Evolutionary conservation across 139 green algal genomes (phyloP).

Genomic region (Chlamydomonas schloesseri): DNA sequence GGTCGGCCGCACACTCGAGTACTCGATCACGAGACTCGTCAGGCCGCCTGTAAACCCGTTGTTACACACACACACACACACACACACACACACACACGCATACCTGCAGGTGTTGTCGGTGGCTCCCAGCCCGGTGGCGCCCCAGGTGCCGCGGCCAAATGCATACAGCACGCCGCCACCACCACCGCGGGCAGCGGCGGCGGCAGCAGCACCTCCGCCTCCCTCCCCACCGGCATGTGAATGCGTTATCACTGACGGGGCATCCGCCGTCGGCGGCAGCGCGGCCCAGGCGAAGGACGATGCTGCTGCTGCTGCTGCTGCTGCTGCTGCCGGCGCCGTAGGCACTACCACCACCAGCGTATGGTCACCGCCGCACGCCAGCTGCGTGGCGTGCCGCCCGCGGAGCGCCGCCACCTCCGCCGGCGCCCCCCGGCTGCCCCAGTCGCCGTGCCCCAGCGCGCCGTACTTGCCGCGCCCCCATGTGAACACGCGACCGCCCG

Average conservation of each 20-base stretch:
- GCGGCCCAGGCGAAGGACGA: background rate
- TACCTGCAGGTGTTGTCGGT: conserved; percentile 58
- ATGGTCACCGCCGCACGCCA: conserved; percentile 78
- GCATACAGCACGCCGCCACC: conserved; percentile 62
- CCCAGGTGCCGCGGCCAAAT: conserved; percentile 74
- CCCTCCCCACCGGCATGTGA: no score
- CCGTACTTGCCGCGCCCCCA: conserved; percentile 86
- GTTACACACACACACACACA: background rate
- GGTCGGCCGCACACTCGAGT: no score
- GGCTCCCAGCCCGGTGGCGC: conserved; percentile 74
- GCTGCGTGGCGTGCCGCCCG: conserved; percentile 40
- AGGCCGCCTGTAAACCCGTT: no score
- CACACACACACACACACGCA: background rate
- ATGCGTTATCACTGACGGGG: no score
- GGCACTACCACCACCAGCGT: conserved; percentile 64
- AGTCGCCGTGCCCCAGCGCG: conserved; percentile 75
- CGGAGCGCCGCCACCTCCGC: conserved; percentile 54
- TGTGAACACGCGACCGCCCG: conserved; percentile 73
- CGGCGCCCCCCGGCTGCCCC: conserved; percentile 55
- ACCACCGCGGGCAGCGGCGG: no score
- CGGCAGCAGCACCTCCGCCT: no score
- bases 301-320: background rate
- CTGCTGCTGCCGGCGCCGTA: background rate
- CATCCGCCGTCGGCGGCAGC: no score
- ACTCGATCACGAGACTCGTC: no score